Conservation (phyloP, 2,329 filamentous ascomycete genomes). For the Keithomyces neogunnii region DNA sequence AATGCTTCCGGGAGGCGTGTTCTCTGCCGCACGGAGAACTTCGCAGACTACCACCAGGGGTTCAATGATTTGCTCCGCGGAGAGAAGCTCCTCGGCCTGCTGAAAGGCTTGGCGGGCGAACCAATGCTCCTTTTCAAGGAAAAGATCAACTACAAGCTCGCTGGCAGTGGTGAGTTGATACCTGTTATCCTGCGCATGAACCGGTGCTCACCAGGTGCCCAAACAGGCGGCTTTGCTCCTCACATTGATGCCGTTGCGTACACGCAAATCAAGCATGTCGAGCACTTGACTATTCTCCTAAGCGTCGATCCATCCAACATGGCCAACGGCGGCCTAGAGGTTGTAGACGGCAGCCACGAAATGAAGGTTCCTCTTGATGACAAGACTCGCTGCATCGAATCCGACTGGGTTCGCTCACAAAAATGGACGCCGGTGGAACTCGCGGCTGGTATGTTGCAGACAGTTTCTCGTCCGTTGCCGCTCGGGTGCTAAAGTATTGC, state of each 20-base stretch:
- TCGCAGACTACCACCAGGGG: conserved; percentile 11
- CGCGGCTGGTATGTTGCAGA: conserved; percentile 7
- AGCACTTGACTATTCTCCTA: conserved; percentile 12
- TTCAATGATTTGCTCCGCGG: conserved; percentile 10
- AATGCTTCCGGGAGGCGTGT: conserved; percentile 11
- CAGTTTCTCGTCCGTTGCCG: background rate
- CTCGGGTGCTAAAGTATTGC: background rate
- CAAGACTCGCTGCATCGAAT: conserved; percentile 10
- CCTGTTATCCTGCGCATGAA: no score
- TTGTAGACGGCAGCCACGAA: conserved; percentile 10
- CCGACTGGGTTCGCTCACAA: conserved; percentile 8
- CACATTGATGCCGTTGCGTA: conserved; percentile 15
- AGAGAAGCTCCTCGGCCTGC: conserved; percentile 8
- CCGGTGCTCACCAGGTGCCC: no score
- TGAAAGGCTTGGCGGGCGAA: conserved; percentile 8
- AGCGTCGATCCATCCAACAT: conserved; percentile 11
- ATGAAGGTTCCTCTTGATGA: conserved; percentile 10
- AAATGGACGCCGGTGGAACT: conserved; percentile 12
- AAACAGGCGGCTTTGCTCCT: conserved; percentile 13
- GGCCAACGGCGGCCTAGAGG: conserved; percentile 11
- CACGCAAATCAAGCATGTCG: conserved; percentile 12
- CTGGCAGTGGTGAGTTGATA: conserved; percentile 9
- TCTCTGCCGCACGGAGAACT: conserved; percentile 13
- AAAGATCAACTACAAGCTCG: conserved; percentile 15
- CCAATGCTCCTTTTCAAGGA: conserved; percentile 13